Conservation (phyloP, 2,329 filamentous ascomycete species). For the Nothophaeocryptopus gaeumannii region DNA sequence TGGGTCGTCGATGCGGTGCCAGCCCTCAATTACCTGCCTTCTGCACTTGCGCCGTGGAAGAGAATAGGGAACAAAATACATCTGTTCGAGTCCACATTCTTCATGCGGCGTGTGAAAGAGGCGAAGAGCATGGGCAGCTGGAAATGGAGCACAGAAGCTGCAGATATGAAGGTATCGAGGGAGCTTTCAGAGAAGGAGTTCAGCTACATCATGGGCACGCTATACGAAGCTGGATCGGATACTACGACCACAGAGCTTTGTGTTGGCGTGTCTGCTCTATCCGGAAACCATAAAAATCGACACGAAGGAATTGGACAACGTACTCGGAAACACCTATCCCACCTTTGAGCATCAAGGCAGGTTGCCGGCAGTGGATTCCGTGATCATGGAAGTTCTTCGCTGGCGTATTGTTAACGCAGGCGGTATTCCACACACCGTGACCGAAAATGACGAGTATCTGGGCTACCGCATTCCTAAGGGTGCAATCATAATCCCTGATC, state of each 20-base stretch:
- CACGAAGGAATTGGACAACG: constrained; percentile 24
- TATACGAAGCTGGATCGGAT: constrained; percentile 44
- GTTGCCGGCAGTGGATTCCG: constrained; percentile 19
- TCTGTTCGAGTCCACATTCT: not conserved
- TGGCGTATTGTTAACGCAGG: constrained; percentile 23
- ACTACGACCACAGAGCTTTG: constrained; percentile 37
- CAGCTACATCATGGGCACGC: constrained; percentile 34
- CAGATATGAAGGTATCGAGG: too few relatives aligned
- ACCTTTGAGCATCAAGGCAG: constrained; percentile 19
- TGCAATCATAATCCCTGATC: constrained; percentile 26
- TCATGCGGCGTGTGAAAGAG: too few relatives aligned
- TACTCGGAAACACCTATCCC: constrained; percentile 20
- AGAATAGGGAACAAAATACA: not conserved
- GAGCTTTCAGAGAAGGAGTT: too few relatives aligned
- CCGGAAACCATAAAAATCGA: constrained; percentile 21
- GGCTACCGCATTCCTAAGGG: constrained; percentile 29
- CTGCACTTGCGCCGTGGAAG: too few relatives aligned
- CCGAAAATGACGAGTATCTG: constrained; percentile 27
- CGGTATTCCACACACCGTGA: constrained; percentile 26
- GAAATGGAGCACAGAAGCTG: too few relatives aligned
- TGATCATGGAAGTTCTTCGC: constrained; percentile 24
- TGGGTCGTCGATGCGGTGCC: too few relatives aligned
- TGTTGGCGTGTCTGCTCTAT: constrained; percentile 32
- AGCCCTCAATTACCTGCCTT: too few relatives aligned
- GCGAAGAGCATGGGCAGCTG: too few relatives aligned